Conservation (phyloP, 495 filamentous ascomycete species). For the Saxispiralis lemnorum region DNA sequence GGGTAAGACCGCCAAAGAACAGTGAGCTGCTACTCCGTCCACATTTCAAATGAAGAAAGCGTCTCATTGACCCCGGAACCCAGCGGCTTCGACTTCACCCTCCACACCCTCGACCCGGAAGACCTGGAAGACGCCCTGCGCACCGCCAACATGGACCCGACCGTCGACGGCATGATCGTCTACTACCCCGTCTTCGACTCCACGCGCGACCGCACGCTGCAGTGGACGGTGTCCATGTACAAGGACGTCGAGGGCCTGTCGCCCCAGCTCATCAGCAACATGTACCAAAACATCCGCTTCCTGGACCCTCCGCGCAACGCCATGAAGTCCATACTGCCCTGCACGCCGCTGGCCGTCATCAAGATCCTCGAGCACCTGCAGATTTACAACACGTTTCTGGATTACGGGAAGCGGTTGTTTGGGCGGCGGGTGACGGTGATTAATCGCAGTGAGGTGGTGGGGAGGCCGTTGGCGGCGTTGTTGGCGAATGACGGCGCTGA, state of each 20-base stretch:
- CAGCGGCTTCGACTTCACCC: slow-evolving; percentile 77
- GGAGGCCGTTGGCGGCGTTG: slow-evolving; percentile 79
- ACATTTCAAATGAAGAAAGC: neutral
- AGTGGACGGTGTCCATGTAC: slow-evolving; percentile 72
- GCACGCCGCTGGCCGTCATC: slow-evolving; percentile 84
- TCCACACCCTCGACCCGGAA: slow-evolving; percentile 68
- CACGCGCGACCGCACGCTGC: slow-evolving; percentile 77
- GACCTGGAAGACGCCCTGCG: slow-evolving; percentile 73
- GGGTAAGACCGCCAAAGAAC: slow-evolving; percentile 84
- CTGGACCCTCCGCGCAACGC: slow-evolving; percentile 53
- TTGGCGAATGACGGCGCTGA: slow-evolving; percentile 90
- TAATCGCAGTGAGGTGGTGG: slow-evolving; percentile 88
- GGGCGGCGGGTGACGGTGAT: slow-evolving; percentile 87
- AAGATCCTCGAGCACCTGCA: slow-evolving; percentile 91
- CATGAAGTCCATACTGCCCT: slow-evolving; percentile 83
- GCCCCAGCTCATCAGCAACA: slow-evolving; percentile 91
- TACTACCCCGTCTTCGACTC: slow-evolving; percentile 95
- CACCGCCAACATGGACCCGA: slow-evolving; percentile 56
- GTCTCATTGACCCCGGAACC: neutral
- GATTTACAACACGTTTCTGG: slow-evolving; percentile 91
- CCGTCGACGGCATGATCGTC: slow-evolving; percentile 84
- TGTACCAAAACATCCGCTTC: slow-evolving; percentile 96
- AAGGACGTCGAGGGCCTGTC: slow-evolving; percentile 95
- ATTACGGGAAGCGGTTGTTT: slow-evolving; percentile 81
- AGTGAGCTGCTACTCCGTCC: slow-evolving; percentile 50